Evolutionary conservation across 495 filamentous ascomycete species (phyloP).

Genomic region (Apiosordaria backusii): DNA sequence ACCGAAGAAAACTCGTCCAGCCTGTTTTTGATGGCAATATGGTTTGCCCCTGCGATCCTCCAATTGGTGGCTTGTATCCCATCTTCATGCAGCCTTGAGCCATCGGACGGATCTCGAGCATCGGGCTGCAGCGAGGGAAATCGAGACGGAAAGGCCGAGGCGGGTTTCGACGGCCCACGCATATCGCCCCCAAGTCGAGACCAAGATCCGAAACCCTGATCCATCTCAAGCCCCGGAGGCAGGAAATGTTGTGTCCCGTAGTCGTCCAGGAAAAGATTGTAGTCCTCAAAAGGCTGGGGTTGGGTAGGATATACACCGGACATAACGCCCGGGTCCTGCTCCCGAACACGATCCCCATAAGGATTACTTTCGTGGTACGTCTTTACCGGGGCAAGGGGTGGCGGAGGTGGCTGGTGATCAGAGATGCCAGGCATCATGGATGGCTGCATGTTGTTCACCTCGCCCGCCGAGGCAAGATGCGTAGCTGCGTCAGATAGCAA

Average conservation of each 20-base stretch:
- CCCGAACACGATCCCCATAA: conserved; percentile 42
- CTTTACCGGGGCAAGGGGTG: conserved; percentile 43
- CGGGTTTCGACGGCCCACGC: conserved; percentile 46
- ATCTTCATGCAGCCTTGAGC: conserved; percentile 42
- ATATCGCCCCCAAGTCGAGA: conserved; percentile 38
- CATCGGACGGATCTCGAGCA: conserved; percentile 54
- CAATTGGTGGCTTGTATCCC: conserved; percentile 48
- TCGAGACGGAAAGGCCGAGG: conserved; percentile 65
- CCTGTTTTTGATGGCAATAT: conserved; percentile 58
- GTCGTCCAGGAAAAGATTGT: conserved; percentile 52
- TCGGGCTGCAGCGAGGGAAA: conserved; percentile 67
- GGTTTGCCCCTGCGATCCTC: conserved; percentile 63
- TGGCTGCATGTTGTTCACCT: conserved; percentile 47
- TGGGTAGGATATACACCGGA: conserved; percentile 38
- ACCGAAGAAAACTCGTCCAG: conserved; percentile 64
- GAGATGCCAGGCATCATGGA: conserved; percentile 41
- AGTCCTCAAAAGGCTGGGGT: conserved; percentile 43
- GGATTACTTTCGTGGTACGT: conserved; percentile 42
- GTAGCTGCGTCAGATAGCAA: conserved; percentile 51
- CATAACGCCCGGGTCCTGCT: conserved; percentile 41
- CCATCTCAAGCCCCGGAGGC: conserved; percentile 46
- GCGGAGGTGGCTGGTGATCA: conserved; percentile 31
- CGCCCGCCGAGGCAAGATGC: conserved; percentile 46
- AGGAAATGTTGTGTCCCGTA: conserved; percentile 48
- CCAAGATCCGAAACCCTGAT: conserved; percentile 45